These are phyloP conservation scores for Colletotrichum sp. DNA, from an alignment of 2,329 filamentous ascomycete genomes.

Conservation along the genomic window DNA sequence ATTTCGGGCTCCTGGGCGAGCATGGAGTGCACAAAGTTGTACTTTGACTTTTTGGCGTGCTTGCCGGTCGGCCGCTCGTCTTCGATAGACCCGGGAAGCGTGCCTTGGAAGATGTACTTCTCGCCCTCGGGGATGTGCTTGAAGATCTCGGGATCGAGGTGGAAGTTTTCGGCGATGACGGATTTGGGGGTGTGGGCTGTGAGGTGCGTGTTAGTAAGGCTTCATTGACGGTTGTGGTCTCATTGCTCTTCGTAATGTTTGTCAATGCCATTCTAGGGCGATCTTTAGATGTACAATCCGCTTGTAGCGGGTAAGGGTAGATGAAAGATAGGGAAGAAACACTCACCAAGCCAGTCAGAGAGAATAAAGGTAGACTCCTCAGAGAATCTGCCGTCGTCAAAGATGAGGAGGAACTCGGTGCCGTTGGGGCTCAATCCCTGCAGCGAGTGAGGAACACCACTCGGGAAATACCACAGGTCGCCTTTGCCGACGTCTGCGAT, in stretches of 20 bases:
- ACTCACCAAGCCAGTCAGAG: constrained; percentile 72
- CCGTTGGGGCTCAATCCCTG: constrained; percentile 39
- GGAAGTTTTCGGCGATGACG: constrained; percentile 77
- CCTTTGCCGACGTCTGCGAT: constrained; percentile 78
- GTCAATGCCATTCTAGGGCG: neutral
- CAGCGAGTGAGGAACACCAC: constrained; percentile 77
- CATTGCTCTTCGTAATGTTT: neutral
- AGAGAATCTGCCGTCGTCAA: constrained; percentile 56
- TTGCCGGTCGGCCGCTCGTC: constrained; percentile 67
- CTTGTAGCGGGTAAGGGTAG: neutral
- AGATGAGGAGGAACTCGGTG: constrained; percentile 45
- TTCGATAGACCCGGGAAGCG: constrained; percentile 66
- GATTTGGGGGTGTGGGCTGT: constrained; percentile 72
- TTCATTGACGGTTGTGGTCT: no score
- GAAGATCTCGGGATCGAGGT: constrained; percentile 73
- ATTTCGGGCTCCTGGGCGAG: constrained; percentile 70
- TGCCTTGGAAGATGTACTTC: constrained; percentile 81
- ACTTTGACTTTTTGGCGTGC: constrained; percentile 68
- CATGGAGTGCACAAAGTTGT: constrained; percentile 74
- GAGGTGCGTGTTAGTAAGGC: constrained; percentile 1
- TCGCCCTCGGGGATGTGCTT: constrained; percentile 68
- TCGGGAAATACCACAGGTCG: constrained; percentile 80
- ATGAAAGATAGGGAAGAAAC: neutral
- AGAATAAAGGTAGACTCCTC: constrained; percentile 74
- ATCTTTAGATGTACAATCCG: neutral